Conservation (phyloP, 1,139 yeast genomes). For the Blastobotrys raffinosifermentans region DNA sequence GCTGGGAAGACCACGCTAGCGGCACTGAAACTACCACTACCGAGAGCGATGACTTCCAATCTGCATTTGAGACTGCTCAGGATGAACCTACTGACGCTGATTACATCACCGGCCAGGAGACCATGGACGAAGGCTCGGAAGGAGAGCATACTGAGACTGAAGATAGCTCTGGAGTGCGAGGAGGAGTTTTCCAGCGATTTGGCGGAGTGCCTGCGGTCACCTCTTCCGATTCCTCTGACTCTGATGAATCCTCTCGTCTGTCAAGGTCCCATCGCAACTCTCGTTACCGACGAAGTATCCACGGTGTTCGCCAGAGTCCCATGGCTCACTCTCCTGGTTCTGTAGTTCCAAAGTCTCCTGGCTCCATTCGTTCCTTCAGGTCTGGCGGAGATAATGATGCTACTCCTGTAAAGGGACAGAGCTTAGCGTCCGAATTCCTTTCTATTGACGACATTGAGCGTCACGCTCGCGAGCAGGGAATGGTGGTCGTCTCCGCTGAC, state of each 20-base stretch:
- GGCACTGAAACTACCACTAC: conserved; percentile 14
- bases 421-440: conserved; percentile 28
- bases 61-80: conserved; percentile 32
- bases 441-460: conserved; percentile 39
- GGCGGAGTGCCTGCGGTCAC: background rate
- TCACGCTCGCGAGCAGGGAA: conserved; percentile 46
- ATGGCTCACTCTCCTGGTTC: too few species aligned
- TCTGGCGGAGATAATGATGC: conserved; percentile 8
- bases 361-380: background rate
- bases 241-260: conserved; percentile 4
- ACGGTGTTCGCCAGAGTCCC: conserved; percentile 1
- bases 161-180: conserved; percentile 3
- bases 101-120: conserved; percentile 29
- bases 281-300: conserved; percentile 9
- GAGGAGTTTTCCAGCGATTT: conserved; percentile 1
- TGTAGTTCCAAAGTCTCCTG: too few species aligned
- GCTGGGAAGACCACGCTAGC: conserved; percentile 23
- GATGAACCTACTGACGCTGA: conserved; percentile 33
- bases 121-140: conserved; percentile 26
- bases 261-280: conserved; percentile 11
- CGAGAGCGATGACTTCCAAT: conserved; percentile 28
- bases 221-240: conserved; percentile 10
- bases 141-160: conserved; percentile 38
- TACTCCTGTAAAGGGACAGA: conserved; percentile 18
- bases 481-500: conserved; percentile 45